These are phyloP conservation scores for Moniliophthora roreri DNA, from an alignment of 1,284 basidiomycete species.

Conservation along the genomic window DNA sequence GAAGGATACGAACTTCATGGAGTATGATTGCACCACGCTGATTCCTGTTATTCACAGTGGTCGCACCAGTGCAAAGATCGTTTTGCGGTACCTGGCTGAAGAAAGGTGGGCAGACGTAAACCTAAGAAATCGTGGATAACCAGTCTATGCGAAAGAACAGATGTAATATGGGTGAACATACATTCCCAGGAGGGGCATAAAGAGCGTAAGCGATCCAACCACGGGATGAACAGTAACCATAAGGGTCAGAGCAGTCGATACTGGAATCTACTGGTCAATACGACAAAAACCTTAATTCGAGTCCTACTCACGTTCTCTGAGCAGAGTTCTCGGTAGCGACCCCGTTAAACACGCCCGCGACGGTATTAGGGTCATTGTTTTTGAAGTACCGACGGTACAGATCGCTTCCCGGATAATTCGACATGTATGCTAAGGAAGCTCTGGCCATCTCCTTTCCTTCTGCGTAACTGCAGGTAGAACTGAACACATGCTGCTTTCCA, in stretches of 20 bases:
- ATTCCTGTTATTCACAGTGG: constrained; percentile 18
- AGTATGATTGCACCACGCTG: constrained; percentile 20
- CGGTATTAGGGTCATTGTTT: constrained; percentile 12
- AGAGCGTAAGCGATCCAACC: constrained; percentile 21
- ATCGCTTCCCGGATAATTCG: constrained; percentile 15
- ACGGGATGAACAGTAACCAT: constrained; percentile 16
- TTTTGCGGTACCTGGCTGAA: constrained; percentile 17
- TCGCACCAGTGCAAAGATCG: constrained; percentile 15
- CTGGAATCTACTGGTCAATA: constrained; percentile 1
- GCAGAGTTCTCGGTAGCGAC: constrained; percentile 20
- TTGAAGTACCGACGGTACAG: constrained; percentile 20
- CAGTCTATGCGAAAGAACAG: no score
- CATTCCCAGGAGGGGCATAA: constrained; percentile 18
- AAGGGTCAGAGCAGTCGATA: constrained; percentile 19
- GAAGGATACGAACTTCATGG: constrained; percentile 19
- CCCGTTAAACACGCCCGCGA: constrained; percentile 14
- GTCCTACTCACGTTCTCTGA: constrained; percentile 17
- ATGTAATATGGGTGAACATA: no score
- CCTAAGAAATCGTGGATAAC: no score
- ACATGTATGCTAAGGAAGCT: constrained; percentile 16
- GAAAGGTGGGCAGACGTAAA: constrained; percentile 22
- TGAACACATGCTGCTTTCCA: neutral
- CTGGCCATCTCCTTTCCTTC: constrained; percentile 17
- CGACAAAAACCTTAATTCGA: neutral
- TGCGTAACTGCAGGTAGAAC: constrained; percentile 13